Conservation (phyloP, 2,329 filamentous ascomycete genomes). For the Claviceps purpurea region DNA sequence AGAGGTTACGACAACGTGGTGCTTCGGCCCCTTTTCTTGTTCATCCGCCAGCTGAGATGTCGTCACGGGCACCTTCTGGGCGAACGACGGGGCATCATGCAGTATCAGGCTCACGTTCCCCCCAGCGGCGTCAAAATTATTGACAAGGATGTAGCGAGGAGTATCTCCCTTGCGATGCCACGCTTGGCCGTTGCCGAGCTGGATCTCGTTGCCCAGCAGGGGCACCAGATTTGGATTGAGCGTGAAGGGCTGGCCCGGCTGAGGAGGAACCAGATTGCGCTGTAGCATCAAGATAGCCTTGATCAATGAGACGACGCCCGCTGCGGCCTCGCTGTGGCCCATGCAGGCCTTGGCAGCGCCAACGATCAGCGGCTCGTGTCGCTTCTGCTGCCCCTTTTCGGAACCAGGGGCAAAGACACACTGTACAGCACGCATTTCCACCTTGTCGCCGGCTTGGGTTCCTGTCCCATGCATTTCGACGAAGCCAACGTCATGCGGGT, state of each 20-base stretch:
- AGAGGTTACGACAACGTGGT: not conserved
- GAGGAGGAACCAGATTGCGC: not conserved
- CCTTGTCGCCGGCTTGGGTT: not conserved
- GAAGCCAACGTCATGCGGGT: conserved; percentile 65
- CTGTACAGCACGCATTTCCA: not conserved
- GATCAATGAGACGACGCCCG: not conserved
- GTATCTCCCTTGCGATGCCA: not conserved
- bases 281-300: not conserved
- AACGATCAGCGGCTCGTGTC: not conserved
- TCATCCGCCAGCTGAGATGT: not conserved
- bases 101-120: not conserved
- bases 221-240: not conserved
- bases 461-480: conserved; percentile 14
- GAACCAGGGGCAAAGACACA: not conserved
- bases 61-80: not conserved
- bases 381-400: not conserved
- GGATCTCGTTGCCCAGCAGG: not conserved
- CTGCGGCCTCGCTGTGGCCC: not conserved
- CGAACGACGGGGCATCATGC: not conserved
- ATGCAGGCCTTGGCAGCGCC: not conserved
- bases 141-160: not conserved
- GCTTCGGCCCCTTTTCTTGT: not conserved
- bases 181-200: not conserved
- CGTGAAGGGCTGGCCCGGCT: not conserved
- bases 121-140: not conserved